Base-by-base conservation (phyloP, 257 asterid species). In the Solanum pinnatisectum region DNA sequence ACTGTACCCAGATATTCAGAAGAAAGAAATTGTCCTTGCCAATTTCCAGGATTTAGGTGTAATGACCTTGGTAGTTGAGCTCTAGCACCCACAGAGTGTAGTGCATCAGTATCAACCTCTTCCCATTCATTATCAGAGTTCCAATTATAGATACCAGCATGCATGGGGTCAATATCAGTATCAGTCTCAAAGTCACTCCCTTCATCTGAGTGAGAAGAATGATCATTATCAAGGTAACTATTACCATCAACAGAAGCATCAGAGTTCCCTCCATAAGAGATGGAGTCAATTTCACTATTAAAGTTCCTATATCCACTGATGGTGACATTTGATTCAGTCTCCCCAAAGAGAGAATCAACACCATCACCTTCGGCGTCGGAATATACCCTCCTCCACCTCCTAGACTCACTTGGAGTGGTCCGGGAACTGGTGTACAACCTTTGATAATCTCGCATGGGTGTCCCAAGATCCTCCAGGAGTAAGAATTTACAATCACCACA, bases 151-250 rank as follows among this genome's bases (percentile, higher is more conserved):
- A 91, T 88, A 49, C 98, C 99, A 0, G 98, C 98, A 88, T 94
- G 93, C 99, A 96, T 97, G 65, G 99, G 99, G 87, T 97, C 98
- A 71, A 97, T 95, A 91, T 96, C 99, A 59, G 92, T 93, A 88
- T 94, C 98, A 90, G 93, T 92, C 40, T 96, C 98, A 18, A 86
- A 78, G 52, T 91, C 98, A 89, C 96, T 93, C 83, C 88, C 95
- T 88, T 91, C 93, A 91, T 85, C 92, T 36, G 89, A 89, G 87
- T 83, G 91, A 71, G 82, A 92, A 71, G 89, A 89, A 74, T 91
- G 90, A 39, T 92, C 96, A 85, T 91, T 90, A 73, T 88, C 98
- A 89, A 93, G 49, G 83, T 92, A 73, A 92, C 95, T 94, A 85
- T 84, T 91, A 52, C 91, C 94, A 85, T 96, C 98, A 86, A 90